phyloP scores from a whole-genome alignment of 2,329 filamentous ascomycete species.

The Hypomyces rosellus region DNA sequence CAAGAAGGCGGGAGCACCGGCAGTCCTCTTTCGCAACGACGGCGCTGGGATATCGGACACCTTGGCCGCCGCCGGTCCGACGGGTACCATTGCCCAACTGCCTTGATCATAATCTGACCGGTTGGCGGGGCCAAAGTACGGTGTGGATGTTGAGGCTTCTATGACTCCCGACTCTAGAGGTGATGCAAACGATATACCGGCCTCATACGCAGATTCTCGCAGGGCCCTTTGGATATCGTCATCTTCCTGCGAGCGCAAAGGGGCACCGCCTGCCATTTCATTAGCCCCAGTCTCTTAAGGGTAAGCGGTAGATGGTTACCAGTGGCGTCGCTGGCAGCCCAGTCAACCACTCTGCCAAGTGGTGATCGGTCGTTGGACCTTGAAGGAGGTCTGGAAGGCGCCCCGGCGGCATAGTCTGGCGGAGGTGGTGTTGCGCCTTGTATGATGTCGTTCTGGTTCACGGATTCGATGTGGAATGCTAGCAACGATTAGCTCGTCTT shows the following conservation, averaged over 20 bases:
- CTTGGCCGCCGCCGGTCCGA: slow-evolving; percentile 22
- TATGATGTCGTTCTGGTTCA: slow-evolving; percentile 39
- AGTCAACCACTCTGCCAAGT: slow-evolving; percentile 45
- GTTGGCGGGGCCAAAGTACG: slow-evolving; percentile 55
- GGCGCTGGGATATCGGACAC: slow-evolving; percentile 23
- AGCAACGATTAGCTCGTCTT: slow-evolving; percentile 17
- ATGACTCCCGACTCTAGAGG: slow-evolving; percentile 47
- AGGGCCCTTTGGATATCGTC: slow-evolving; percentile 51
- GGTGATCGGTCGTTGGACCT: slow-evolving; percentile 52
- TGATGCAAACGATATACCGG: slow-evolving; percentile 34
- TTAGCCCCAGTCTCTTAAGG: slow-evolving; percentile 19
- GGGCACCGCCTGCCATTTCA: slow-evolving; percentile 29
- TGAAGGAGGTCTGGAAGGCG: slow-evolving; percentile 58
- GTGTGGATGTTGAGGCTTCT: slow-evolving; percentile 31
- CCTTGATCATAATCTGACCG: slow-evolving; percentile 47
- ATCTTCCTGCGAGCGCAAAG: slow-evolving; percentile 41
- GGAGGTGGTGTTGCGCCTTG: slow-evolving; percentile 37
- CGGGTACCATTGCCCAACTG: slow-evolving; percentile 54
- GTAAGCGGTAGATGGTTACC: slow-evolving; percentile 28
- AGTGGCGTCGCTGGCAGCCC: slow-evolving; percentile 35
- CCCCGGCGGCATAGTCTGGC: slow-evolving; percentile 36
- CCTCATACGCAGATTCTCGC: slow-evolving; percentile 48
- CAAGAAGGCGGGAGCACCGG: slow-evolving; percentile 46
- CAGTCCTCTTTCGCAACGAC: slow-evolving; percentile 36
- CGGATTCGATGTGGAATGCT: slow-evolving; percentile 53